Percentiles rank a stretch among this genome's conserved stretches.
Evolutionary conservation across 2,329 filamentous ascomycete species (phyloP).

Genomic region (Elsinoe australis): DNA sequence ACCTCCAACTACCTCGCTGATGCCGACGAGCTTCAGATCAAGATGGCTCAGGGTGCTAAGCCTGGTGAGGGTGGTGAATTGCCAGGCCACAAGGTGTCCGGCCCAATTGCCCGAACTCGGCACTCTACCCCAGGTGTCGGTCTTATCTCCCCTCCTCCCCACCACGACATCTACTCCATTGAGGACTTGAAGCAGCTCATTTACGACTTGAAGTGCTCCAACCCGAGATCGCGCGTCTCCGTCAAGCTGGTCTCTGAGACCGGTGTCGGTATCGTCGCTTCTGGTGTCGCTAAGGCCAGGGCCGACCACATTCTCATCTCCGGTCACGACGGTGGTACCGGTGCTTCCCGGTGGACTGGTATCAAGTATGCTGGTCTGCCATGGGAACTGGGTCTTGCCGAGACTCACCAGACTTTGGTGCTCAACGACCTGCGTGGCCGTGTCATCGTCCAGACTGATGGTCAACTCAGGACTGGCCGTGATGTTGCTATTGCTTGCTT

Average conservation of each 20-base stretch:
- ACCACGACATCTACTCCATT: slow-evolving; percentile 98
- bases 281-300: slow-evolving; percentile 95
- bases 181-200: slow-evolving; percentile 97
- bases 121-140: slow-evolving; percentile 95
- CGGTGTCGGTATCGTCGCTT: slow-evolving; percentile 93
- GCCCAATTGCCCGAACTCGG: slow-evolving; percentile 85
- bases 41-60: slow-evolving; percentile 98
- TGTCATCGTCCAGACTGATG: slow-evolving; percentile 93
- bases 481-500: slow-evolving; percentile 92
- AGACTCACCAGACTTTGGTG: slow-evolving; percentile 93
- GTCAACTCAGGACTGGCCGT: slow-evolving; percentile 83
- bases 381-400: slow-evolving; percentile 92
- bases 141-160: slow-evolving; percentile 88
- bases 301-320: slow-evolving; percentile 95
- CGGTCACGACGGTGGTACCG: slow-evolving; percentile 92
- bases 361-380: slow-evolving; percentile 97
- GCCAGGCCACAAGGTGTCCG: slow-evolving; percentile 92
- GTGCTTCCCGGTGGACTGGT: slow-evolving; percentile 94
- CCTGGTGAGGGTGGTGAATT: slow-evolving; percentile 96
- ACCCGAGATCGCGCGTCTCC: slow-evolving; percentile 82
- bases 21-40: slow-evolving; percentile 94
- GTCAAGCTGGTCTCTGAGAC: slow-evolving; percentile 98
- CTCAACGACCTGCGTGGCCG: slow-evolving; percentile 92
- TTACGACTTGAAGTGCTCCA: slow-evolving; percentile 94
- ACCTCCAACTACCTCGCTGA: slow-evolving; percentile 92